Evolutionary conservation across 2,329 filamentous ascomycete genomes (phyloP), one percentile per base, ranked within the genome.

Genomic region (Alternaria panax): DNA sequence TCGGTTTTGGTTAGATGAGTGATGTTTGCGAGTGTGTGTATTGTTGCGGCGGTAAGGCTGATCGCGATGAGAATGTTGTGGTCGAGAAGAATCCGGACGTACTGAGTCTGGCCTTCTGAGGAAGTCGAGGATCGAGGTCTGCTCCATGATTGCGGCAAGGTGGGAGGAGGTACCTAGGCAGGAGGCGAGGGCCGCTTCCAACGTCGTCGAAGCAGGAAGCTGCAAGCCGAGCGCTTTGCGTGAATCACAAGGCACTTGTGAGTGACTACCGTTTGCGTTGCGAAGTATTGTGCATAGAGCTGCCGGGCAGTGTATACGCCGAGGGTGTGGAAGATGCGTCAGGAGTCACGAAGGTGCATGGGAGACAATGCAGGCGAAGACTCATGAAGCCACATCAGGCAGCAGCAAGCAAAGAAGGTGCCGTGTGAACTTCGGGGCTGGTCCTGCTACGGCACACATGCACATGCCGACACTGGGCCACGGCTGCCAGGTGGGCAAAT

Each of bases 111-210:
- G 30, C 51, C 62, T 65, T 18, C 59, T 45, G 16, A 71, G 54
- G 54, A 71, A 71, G n/a, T 54, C 53, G 16, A 65, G 65, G 30
- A 71, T 71, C 4, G 69, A 70, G 11, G 58, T 55, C 52, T 71
- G 69, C 40, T 67, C 64, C 69, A 71, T 71, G 36, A 12, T 60
- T 58, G 32, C 28, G 12, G 27, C 24, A 48, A 22, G 24, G 48
- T 36, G 53, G 43, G 52, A 22, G n/a, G n/a, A n/a, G n/a, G n/a
- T n/a, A n/a, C n/a, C n/a, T n/a, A n/a, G 24, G 28, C n/a, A 32
- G 14, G 14, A 12, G 28, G 14, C 9, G 18, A 24, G 28, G 5
- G 22, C 18, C 12, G 22, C 28, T 32, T 22, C 8, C 28, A 24
- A 22, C 4, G 45, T 34, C 27, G 45, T 34, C 18, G 28, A 47